phyloP scores from a whole-genome alignment of 805 yeast species.

The Aciculoconidium aculeatum region DNA sequence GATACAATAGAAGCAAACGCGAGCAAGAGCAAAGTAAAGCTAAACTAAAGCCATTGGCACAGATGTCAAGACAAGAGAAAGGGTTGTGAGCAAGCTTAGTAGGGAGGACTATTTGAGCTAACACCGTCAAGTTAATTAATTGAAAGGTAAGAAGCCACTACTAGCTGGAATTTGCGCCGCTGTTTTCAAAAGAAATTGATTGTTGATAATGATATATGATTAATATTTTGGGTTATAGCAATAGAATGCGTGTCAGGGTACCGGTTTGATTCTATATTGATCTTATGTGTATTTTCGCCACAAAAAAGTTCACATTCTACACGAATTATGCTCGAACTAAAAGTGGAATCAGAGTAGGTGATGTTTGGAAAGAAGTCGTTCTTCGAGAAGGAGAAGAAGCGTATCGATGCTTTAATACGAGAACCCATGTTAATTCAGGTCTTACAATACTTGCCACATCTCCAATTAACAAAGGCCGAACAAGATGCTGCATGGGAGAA shows the following conservation, averaged over 20 bases:
- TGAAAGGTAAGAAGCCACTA: too few species aligned
- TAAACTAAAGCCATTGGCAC: slow-evolving; percentile 25
- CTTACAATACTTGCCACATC: slow-evolving; percentile 25
- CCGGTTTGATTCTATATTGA: too few species aligned
- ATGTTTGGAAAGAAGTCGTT: slow-evolving; percentile 16
- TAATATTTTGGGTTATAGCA: too few species aligned
- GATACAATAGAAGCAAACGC: slow-evolving; percentile 25
- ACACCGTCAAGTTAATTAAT: too few species aligned
- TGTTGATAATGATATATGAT: too few species aligned
- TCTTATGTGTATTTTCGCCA: too few species aligned
- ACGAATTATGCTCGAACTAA: too few species aligned
- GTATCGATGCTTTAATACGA: slow-evolving; percentile 17
- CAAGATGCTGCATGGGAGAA: slow-evolving; percentile 29
- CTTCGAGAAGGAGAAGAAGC: slow-evolving; percentile 20
- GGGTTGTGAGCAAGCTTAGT: slow-evolving; percentile 20
- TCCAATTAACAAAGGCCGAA: slow-evolving; percentile 18
- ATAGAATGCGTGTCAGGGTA: too few species aligned
- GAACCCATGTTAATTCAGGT: slow-evolving; percentile 25
- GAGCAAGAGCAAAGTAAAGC: slow-evolving; percentile 21
- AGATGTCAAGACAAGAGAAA: slow-evolving; percentile 27
- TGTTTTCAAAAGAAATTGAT: too few species aligned
- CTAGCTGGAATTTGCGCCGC: too few species aligned
- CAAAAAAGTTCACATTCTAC: too few species aligned
- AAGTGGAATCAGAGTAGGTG: neutral
- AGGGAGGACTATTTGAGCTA: too few species aligned